Base-by-base conservation (phyloP, 805 yeast species). In the Saccharomycopsis fibuligera region DNA sequence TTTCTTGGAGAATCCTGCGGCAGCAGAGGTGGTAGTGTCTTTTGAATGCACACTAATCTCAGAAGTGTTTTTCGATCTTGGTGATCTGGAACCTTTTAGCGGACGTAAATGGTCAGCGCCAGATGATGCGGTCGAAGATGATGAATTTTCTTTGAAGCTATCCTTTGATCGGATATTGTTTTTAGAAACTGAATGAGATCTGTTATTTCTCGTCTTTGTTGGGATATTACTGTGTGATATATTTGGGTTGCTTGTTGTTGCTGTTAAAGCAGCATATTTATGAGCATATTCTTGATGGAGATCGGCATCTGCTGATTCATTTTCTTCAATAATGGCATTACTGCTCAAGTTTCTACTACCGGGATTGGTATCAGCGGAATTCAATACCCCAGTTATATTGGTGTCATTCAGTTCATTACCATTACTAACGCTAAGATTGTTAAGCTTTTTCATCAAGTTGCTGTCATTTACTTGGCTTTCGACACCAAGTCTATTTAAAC, bases 61-160 rank as follows among this genome's bases (percentile, higher is more conserved):
- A 54, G 54, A 14, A 54, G 51, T 4, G 54, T 45, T 6, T 56
- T 44, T 31, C 25, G 2, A 14, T 19, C 17, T 36, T 35, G 24
- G n/a, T 23, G 41, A 8, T 17, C 25, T 17, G 35, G 21, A 49
- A 43, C n/a, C n/a, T n/a, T n/a, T n/a, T n/a, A n/a, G n/a, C n/a
- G n/a, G n/a, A n/a, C n/a, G n/a, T n/a, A n/a, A n/a, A n/a, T n/a
- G n/a, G 12, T 54, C 57, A 3, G 56, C 46, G 16, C 47, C 47
- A 1, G 58, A 50, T 1, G 41, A 35, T 16, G 36, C 14, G 27
- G 23, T 35, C 19, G 37, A 44, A 35, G 33, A 36, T 5, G 47
- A 21, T 10, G 47, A 25, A 24, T 8, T 17, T 9, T 44, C 40
- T 4, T 35, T 23, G 6, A 36, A 24, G n/a, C 30, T 24, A n/a